Percentiles rank a stretch among this genome's conserved stretches.
Conservation (phyloP, 139 green algal genomes). For the Chlamydomonas asymmetrica region DNA sequence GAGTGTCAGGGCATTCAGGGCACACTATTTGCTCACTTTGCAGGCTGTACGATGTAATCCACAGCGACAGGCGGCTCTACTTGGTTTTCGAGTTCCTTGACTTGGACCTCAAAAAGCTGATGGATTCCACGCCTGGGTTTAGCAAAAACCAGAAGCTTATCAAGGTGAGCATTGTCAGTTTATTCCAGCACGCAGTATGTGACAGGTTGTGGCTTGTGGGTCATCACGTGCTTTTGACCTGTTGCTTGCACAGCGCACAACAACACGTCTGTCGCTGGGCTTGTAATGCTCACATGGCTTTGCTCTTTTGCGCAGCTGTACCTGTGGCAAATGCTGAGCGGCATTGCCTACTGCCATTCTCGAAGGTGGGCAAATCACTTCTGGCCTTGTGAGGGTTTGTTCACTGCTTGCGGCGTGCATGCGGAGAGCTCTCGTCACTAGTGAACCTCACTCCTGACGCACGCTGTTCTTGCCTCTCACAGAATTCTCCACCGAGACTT, state of each 20-base stretch:
- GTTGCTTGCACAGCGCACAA: background rate
- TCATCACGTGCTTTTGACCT: background rate
- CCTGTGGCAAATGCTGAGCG: conserved; percentile 94
- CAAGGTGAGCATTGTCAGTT: conserved; percentile 61
- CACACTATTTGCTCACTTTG: background rate
- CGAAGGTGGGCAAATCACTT: conserved; percentile 58
- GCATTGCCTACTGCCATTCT: conserved; percentile 91
- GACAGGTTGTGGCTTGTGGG: background rate
- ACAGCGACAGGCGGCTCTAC: conserved; percentile 86
- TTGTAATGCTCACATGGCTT: background rate
- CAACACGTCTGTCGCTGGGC: background rate
- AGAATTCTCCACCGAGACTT: conserved; percentile 94
- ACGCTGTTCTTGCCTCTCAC: background rate
- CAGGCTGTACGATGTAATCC: conserved; percentile 94
- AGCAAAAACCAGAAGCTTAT: conserved; percentile 66
- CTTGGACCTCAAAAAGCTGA: conserved; percentile 97
- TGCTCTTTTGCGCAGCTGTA: conserved; percentile 69
- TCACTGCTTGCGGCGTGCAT: background rate
- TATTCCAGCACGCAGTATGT: conserved; percentile 7
- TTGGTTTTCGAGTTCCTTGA: conserved; percentile 99
- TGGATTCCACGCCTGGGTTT: conserved; percentile 78
- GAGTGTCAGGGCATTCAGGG: background rate
- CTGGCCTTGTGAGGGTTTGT: too few relatives aligned
- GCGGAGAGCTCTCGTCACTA: background rate
- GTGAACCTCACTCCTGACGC: background rate